Evolutionary conservation across 2,329 filamentous ascomycete genomes (phyloP), one percentile per base, ranked within the genome.

Genomic region (Penicillium italicum): DNA sequence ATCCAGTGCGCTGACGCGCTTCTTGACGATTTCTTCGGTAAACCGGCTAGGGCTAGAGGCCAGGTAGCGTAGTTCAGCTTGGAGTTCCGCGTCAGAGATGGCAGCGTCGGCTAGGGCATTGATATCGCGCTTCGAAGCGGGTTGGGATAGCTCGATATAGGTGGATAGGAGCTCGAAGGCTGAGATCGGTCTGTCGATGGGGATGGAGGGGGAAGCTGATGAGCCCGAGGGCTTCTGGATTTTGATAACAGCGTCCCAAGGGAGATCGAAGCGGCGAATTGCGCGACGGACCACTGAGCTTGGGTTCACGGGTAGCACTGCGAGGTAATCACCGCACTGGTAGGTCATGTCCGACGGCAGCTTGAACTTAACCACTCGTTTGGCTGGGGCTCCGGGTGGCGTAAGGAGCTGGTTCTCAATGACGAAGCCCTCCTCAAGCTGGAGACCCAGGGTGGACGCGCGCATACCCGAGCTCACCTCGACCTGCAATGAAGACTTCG

Each of bases 271-370:
- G 53, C 73, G 64, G 22, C 80, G 77, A 73, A 91, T 83, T 0
- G 83, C 87, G 9, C 87, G 80, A 5, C 80, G 78, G 3, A 92
- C 82, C 10, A 77, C 84, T 30, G 80, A 73, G 43, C 79, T 78
- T 1, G 85, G 84, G 68, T 93, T 93, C 30, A 89, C 73, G 0
- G 89, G 89, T 1, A 91, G 76, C 2, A 91, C 78, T 0, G 87
- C 86, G 0, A 93, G 80, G 68, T 94, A 93, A 67, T 93, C 89
- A 14, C 89, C 90, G 2, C 86, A 82, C 37, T 82, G 80, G 72
- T 92, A 93, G 0, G 79, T 80, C 77, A 84, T 79, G 48, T 81
- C 82, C 0, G 78, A 81, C 0, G 89, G 89, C 1, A 93, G 78
- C 57, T 84, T 81, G 33, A 91, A 83, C 59, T 85, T 84, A 20